Base-by-base conservation (phyloP, 2,329 filamentous ascomycete genomes). In the Penicillium hordei region DNA sequence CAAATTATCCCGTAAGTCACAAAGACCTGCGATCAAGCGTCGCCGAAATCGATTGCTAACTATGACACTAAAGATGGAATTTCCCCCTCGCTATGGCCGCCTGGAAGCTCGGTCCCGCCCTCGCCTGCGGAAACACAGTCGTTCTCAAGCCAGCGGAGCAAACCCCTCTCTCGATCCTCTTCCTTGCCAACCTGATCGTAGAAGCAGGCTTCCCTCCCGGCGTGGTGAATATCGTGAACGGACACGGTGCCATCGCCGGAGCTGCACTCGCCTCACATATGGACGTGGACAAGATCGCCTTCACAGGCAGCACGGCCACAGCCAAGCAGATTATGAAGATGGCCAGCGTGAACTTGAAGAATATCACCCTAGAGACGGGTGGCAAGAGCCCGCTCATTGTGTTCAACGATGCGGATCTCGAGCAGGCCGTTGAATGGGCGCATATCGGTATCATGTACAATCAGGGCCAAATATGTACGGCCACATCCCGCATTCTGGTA, bases 1-100 rank as follows among this genome's bases (percentile, higher is more conserved):
- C 89, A 93, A 74, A 91, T 92, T 70, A 92, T 93, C 68, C 89
- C 89, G 65, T 91, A 87, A 88, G 91, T 91, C 9, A 80, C 90
- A 89, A 78, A 0, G 86, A 86, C 13, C 87, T 87, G 4, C 81
- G 82, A 25, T 6, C 2, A 40, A 34, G 17, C 62, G 80, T 81
- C 0, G 21, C 10, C 4, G 17, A 55, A 15, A 9, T 21, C 12
- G 48, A 21, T 23, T 25, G 27, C 57, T 42, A 31, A 60, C 31
- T 6, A 10, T 4, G 21, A 17, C 1, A 9, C 15, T 17, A 15
- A 29, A 59, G 57, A 33, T 65, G 65, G 65, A 67, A 67, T 27
- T 67, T 66, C 52, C 64, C 90, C 8, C 79, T 93, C 45, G 84
- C 90, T 71, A 93, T 93, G 89, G 84, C 83, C 83, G 73, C 70